A percentile compares a stretch with the other conserved stretches of the same genome.
Evolutionary conservation across 1,139 yeast species (phyloP).

Genomic region (Blastobotrys illinoisensis): DNA sequence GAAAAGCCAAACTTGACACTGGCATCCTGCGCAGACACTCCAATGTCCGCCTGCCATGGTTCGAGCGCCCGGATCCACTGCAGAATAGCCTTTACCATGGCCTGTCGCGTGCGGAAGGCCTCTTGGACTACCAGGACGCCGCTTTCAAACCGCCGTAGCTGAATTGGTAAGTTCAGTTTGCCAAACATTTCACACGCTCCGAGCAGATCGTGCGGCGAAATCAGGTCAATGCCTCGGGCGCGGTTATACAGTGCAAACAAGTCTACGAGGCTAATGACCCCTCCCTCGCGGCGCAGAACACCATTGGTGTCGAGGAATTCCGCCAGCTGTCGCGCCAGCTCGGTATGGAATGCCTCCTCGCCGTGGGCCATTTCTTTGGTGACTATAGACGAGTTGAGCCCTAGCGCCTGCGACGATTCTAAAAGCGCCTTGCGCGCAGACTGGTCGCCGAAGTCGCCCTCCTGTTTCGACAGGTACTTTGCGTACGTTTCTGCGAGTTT

Average conservation of each 20-base stretch:
- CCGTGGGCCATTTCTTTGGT: constrained; percentile 37
- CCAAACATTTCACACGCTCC: constrained; percentile 48
- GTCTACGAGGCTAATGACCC: constrained; percentile 55
- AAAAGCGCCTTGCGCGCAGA: constrained; percentile 27
- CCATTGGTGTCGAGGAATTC: constrained; percentile 43
- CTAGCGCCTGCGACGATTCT: constrained; percentile 31
- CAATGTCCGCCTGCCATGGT: constrained; percentile 31
- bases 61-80: constrained; percentile 31
- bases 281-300: constrained; percentile 45
- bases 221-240: constrained; percentile 52
- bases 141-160: constrained; percentile 37
- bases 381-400: constrained; percentile 32
- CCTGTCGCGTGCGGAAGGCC: constrained; percentile 32
- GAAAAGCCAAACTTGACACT: constrained; percentile 64
- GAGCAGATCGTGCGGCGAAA: constrained; percentile 53
- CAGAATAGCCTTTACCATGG: constrained; percentile 31
- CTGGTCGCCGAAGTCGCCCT: constrained; percentile 15
- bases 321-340: constrained; percentile 52
- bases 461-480: constrained; percentile 20
- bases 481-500: constrained; percentile 50
- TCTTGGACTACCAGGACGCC: constrained; percentile 46
- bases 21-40: constrained; percentile 41
- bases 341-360: constrained; percentile 40
- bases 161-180: constrained; percentile 42
- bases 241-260: constrained; percentile 57